A percentile compares a stretch with the other conserved stretches of the same genome.
These are phyloP conservation scores for Penstemon davidsonii DNA, from an alignment of 257 asterid genomes.

Conservation along the genomic window DNA sequence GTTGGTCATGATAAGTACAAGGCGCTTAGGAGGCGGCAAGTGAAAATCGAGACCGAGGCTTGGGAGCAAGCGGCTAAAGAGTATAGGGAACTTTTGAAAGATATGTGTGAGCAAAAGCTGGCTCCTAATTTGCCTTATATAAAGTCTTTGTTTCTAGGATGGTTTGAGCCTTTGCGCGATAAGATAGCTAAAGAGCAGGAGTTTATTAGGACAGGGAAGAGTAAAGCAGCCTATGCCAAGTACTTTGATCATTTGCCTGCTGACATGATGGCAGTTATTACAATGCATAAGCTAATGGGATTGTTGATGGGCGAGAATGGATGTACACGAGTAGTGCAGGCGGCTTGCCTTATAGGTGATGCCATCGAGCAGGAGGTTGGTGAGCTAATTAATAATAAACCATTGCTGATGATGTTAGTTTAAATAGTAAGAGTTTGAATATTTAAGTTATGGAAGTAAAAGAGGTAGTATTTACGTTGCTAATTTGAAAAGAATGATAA, in stretches of 20 bases:
- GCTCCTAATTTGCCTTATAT: constrained; percentile 91
- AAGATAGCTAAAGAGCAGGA: constrained; percentile 78
- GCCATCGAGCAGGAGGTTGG: constrained; percentile 92
- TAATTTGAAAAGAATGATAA: constrained; percentile 14
- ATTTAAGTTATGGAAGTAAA: background rate
- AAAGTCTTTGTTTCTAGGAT: constrained; percentile 81
- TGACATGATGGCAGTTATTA: constrained; percentile 84
- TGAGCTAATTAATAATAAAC: constrained; percentile 10
- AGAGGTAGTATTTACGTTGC: constrained; percentile 22
- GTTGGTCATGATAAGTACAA: constrained; percentile 47
- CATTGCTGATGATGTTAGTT: background rate
- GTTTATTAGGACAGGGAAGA: constrained; percentile 56
- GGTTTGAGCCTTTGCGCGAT: constrained; percentile 83
- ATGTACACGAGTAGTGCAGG: constrained; percentile 62
- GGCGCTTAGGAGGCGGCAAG: constrained; percentile 64
- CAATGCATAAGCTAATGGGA: constrained; percentile 84
- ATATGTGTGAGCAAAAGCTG: constrained; percentile 83
- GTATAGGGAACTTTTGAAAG: constrained; percentile 71
- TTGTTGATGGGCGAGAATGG: constrained; percentile 84
- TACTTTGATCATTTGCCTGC: constrained; percentile 76
- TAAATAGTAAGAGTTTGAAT: background rate
- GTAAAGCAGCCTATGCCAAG: constrained; percentile 50
- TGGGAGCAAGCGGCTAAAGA: constrained; percentile 84
- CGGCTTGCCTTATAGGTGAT: constrained; percentile 76
- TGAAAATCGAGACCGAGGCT: constrained; percentile 78